These are phyloP conservation scores for Rhynchosporium secalis DNA, from an alignment of 2,329 filamentous ascomycete species.

Conservation along the genomic window DNA sequence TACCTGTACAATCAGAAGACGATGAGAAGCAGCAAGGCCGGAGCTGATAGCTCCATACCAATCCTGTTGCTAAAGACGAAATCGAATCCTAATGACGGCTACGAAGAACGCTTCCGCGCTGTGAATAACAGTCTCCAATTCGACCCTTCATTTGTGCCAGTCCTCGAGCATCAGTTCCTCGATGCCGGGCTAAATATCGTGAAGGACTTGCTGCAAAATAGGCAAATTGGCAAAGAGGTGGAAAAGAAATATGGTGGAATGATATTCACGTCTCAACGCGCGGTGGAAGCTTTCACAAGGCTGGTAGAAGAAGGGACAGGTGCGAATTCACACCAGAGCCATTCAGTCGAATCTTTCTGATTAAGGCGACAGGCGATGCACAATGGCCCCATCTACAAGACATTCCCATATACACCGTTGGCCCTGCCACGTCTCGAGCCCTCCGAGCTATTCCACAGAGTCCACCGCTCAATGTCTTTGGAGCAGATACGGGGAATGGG, in stretches of 20 bases:
- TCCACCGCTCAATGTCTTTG: constrained; percentile 64
- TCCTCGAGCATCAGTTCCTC: constrained; percentile 70
- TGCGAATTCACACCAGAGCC: constrained; percentile 17
- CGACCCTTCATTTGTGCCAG: constrained; percentile 70
- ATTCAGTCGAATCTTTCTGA: constrained; percentile 11
- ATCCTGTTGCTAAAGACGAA: constrained; percentile 77
- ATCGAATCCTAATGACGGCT: constrained; percentile 69
- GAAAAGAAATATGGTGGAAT: constrained; percentile 66
- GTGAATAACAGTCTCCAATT: constrained; percentile 49
- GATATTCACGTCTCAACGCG: constrained; percentile 81
- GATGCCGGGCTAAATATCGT: constrained; percentile 58
- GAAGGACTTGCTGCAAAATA: constrained; percentile 49
- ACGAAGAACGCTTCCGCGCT: constrained; percentile 65
- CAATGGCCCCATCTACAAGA: constrained; percentile 56
- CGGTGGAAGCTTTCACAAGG: constrained; percentile 73
- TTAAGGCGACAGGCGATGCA: constrained; percentile 20
- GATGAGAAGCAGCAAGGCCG: constrained; percentile 24
- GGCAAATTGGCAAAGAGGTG: constrained; percentile 43
- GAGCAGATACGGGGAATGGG: constrained; percentile 81
- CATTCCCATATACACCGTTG: constrained; percentile 73
- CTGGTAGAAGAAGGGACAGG: constrained; percentile 53
- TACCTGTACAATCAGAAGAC: constrained; percentile 23
- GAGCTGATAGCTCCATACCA: constrained; percentile 45
- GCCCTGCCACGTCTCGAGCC: constrained; percentile 76
- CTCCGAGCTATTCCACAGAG: constrained; percentile 56